A percentile compares a stretch with the other conserved stretches of the same genome.
These are phyloP conservation scores for Filobasidium uniguttulatum DNA, from an alignment of 1,284 basidiomycete species.

Conservation along the genomic window DNA sequence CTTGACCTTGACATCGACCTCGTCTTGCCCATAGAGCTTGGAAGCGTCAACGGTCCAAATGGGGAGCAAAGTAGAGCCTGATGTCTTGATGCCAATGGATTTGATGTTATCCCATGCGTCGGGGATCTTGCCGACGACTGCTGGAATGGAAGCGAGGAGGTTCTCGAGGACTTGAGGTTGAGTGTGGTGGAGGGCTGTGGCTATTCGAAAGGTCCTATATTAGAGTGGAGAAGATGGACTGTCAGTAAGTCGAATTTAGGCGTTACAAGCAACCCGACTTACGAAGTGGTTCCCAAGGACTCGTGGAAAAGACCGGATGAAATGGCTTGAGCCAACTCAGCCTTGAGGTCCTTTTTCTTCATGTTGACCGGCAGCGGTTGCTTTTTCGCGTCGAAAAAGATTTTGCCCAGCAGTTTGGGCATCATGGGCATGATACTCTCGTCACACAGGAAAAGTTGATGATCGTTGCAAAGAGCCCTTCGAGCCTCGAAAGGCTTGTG, in stretches of 20 bases:
- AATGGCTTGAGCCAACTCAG: slow-evolving; percentile 77
- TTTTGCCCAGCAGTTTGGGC: slow-evolving; percentile 72
- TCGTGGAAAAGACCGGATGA: slow-evolving; percentile 87
- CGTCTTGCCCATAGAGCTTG: slow-evolving; percentile 41
- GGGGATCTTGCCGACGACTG: slow-evolving; percentile 49
- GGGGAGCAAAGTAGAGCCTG: slow-evolving; percentile 66
- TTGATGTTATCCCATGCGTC: slow-evolving; percentile 74
- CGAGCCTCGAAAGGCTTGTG: slow-evolving; percentile 87
- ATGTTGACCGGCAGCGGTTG: slow-evolving; percentile 86
- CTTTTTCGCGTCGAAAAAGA: slow-evolving; percentile 93
- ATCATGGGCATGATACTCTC: slow-evolving; percentile 76
- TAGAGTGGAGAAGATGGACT: neutral
- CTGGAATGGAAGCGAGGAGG: slow-evolving; percentile 62
- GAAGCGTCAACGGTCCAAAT: slow-evolving; percentile 73
- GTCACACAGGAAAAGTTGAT: slow-evolving; percentile 86
- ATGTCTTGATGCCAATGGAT: slow-evolving; percentile 81
- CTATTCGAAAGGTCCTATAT: slow-evolving; percentile 68
- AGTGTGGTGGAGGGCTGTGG: slow-evolving; percentile 50
- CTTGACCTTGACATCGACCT: slow-evolving; percentile 19
- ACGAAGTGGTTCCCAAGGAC: slow-evolving; percentile 82
- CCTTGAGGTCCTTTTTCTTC: slow-evolving; percentile 71
- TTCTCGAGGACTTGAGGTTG: slow-evolving; percentile 60
- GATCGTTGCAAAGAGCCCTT: slow-evolving; percentile 68
- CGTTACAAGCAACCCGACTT: slow-evolving; percentile 31
- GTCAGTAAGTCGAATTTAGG: neutral